A percentile compares a stretch with the other conserved stretches of the same genome.
Conservation (phyloP, 148 eudicot genomes). For the Spergularia bocconei region DNA sequence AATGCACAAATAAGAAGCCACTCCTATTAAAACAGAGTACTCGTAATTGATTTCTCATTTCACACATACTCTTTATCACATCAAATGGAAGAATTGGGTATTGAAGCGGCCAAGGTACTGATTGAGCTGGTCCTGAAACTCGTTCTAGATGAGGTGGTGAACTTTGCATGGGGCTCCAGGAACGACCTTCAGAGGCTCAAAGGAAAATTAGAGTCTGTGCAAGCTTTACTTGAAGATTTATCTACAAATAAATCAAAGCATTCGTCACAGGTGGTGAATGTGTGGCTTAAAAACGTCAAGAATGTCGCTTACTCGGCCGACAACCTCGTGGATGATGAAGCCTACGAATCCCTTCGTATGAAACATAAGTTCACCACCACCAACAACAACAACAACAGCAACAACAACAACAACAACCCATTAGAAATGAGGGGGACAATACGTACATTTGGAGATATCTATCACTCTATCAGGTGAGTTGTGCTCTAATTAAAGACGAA, state of each 20-base stretch:
- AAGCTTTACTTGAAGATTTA: slow-evolving; percentile 11
- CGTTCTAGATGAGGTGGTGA: not conserved
- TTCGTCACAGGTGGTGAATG: not conserved
- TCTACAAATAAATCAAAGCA: not conserved
- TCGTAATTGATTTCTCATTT: too few relatives aligned
- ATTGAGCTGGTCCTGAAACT: too few relatives aligned
- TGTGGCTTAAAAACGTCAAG: slow-evolving; percentile 2
- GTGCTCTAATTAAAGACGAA: too few relatives aligned
- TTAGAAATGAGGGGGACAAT: too few relatives aligned
- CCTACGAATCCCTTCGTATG: slow-evolving; percentile 2
- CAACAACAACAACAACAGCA: not conserved
- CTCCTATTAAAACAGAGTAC: too few relatives aligned
- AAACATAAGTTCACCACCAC: not conserved
- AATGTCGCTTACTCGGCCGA: slow-evolving; percentile 12
- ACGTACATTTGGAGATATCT: too few relatives aligned
- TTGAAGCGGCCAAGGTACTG: too few relatives aligned
- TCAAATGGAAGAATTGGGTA: too few relatives aligned
- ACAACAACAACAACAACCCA: not conserved
- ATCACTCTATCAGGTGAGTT: too few relatives aligned
- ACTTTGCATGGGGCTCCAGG: slow-evolving; percentile 1
- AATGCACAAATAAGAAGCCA: too few relatives aligned
- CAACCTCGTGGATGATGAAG: slow-evolving; percentile 14
- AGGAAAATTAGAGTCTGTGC: not conserved
- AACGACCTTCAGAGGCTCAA: not conserved
- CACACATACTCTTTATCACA: too few relatives aligned